These are phyloP conservation scores for Venturia nashicola DNA, from an alignment of 2,329 filamentous ascomycete genomes.

Conservation along the genomic window DNA sequence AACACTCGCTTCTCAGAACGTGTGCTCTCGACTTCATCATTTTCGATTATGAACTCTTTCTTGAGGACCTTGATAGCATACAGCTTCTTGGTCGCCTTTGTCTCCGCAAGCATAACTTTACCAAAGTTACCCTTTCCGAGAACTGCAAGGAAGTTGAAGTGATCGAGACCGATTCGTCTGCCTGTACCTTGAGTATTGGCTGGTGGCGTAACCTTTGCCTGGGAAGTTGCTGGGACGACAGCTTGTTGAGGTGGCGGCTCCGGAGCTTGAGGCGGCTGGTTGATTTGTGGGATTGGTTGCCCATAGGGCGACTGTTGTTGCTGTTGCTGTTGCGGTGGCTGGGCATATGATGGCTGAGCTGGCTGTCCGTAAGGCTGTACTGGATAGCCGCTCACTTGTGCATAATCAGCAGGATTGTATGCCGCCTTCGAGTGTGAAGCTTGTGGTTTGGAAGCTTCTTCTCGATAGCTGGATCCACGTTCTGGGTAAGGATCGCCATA, in stretches of 20 bases:
- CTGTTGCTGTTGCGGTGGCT: constrained; percentile 6
- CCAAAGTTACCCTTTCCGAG: constrained; percentile 98
- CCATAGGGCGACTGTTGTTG: constrained; percentile 4
- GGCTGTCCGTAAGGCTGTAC: constrained; percentile 3
- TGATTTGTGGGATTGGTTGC: constrained; percentile 29
- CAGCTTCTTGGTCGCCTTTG: constrained; percentile 78
- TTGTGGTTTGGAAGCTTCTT: constrained; percentile 19
- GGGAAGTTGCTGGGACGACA: constrained; percentile 34
- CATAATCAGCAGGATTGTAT: constrained; percentile 71
- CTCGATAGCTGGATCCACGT: constrained; percentile 2
- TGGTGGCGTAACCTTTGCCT: constrained; percentile 40
- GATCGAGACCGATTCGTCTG: constrained; percentile 82
- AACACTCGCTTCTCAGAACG: constrained; percentile 97
- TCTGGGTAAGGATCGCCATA: constrained; percentile 9
- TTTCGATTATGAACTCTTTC: constrained; percentile 99
- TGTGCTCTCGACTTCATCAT: constrained; percentile 96
- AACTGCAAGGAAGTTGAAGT: constrained; percentile 98
- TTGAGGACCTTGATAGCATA: constrained; percentile 99
- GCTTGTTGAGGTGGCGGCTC: constrained; percentile 24
- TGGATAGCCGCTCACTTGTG: constrained; percentile 25
- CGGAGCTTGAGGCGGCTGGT: constrained; percentile 34
- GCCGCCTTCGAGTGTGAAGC: constrained; percentile 26
- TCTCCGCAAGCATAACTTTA: constrained; percentile 98
- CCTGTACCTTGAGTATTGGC: constrained; percentile 60
- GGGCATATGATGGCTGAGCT: background rate